A percentile compares a stretch with the other conserved stretches of the same genome.
phyloP scores from a whole-genome alignment of 2,329 filamentous ascomycete species.

The Raffaelea arxii region DNA sequence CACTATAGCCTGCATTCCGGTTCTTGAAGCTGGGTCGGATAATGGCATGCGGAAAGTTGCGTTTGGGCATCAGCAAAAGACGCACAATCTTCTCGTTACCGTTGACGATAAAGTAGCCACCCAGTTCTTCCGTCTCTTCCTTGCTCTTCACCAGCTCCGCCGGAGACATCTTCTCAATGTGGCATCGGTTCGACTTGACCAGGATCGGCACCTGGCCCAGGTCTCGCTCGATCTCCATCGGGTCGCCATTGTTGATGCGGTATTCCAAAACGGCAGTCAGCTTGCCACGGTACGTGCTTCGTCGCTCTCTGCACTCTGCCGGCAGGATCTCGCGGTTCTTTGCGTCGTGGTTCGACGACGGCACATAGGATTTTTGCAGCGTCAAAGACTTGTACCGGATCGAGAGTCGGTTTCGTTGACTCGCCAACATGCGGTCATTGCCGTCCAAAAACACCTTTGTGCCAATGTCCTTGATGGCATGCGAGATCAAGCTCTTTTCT shows the following conservation, averaged over 20 bases:
- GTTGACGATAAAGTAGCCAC: slow-evolving; percentile 96
- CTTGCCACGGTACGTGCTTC: slow-evolving; percentile 82
- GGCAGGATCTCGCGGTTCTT: slow-evolving; percentile 80
- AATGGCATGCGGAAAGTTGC: slow-evolving; percentile 95
- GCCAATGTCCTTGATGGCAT: slow-evolving; percentile 80
- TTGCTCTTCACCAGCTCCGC: slow-evolving; percentile 74
- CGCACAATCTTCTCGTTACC: slow-evolving; percentile 96
- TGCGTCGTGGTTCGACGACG: slow-evolving; percentile 73
- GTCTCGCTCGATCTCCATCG: slow-evolving; percentile 73
- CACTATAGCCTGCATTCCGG: slow-evolving; percentile 78
- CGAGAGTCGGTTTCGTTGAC: slow-evolving; percentile 62
- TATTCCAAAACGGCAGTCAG: slow-evolving; percentile 78
- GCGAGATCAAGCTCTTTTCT: slow-evolving; percentile 45
- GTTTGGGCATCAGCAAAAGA: slow-evolving; percentile 77
- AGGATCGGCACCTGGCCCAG: slow-evolving; percentile 87
- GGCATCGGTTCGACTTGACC: slow-evolving; percentile 87
- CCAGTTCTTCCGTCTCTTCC: slow-evolving; percentile 92
- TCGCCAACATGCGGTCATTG: slow-evolving; percentile 49
- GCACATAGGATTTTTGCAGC: slow-evolving; percentile 72
- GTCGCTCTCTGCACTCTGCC: slow-evolving; percentile 87
- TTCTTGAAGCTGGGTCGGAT: slow-evolving; percentile 81
- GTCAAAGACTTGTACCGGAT: slow-evolving; percentile 74
- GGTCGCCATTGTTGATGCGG: slow-evolving; percentile 76
- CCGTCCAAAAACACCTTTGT: slow-evolving; percentile 81
- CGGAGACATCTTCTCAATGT: slow-evolving; percentile 78